Evolutionary conservation across 139 green algal genomes (phyloP), one percentile per base, ranked within the genome.

Genomic region (Pseudopediastrum boryanum): DNA sequence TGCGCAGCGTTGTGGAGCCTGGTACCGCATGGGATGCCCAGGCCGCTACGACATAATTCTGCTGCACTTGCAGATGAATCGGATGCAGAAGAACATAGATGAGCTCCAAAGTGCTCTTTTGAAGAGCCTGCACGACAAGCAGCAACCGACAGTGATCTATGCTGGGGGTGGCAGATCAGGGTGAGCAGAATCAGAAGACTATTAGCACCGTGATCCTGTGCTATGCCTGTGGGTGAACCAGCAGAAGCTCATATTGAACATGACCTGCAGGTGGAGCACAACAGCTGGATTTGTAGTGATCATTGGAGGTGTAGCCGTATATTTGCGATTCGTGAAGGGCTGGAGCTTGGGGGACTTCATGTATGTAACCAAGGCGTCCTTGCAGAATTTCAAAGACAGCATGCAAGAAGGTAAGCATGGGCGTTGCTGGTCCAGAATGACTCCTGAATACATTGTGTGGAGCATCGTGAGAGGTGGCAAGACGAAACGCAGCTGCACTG

Each of bases 291-390:
- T 74, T 10, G 46, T 74, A 12, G 31, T 81, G 35, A 46, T 81
- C 10, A 36, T 81, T 43, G 74, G 74, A 27, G 74, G 64, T 39
- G 75, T 76, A 1, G 50, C 29, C n/a, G 50, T 82, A 51, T 82
- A 82, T 41, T 29, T 82, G 50, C 64, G 75, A 21, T 82, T 71
- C 39, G 75, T 82, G 23, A 82, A 76, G 75, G 75, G 75, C 29
- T 82, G 75, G 75, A 35, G 52, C 29, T 29, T 82, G n/a, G 44
- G 51, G 25, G 75, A 82, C 75, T 31, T 82, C 39, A 82, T 82
- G 75, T 82, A 82, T 39, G 75, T 82, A 38, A 82, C 75, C 16
- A 46, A 51, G 5, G 35, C 46, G 2, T 74, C 75, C 1, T 52
- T 82, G 25, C 13, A n/a, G 42, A 82, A 29, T 42, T 50, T 82